phyloP scores from a whole-genome alignment of 805 yeast genomes.

The Kuraishia molischiana region DNA sequence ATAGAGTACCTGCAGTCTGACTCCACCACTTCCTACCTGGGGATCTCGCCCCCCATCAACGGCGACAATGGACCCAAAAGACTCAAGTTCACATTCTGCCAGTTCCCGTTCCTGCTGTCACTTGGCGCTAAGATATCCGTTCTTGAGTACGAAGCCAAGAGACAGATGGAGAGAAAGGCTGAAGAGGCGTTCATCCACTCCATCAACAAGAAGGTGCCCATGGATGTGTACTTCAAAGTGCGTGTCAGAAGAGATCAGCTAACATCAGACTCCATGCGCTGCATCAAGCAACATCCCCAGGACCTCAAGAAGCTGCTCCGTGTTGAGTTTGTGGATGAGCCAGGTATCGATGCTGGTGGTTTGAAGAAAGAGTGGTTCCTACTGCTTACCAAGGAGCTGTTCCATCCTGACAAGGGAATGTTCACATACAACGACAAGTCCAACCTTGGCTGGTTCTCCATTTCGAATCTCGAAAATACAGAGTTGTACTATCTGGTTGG shows the following conservation, averaged over 20 bases:
- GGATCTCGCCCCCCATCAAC: conserved; percentile 14
- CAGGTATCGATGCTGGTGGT: conserved; percentile 95
- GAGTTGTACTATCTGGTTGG: conserved; percentile 75
- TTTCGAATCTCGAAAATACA: conserved; percentile 30
- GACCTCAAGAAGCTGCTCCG: conserved; percentile 68
- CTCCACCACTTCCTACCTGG: conserved; percentile 19
- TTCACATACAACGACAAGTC: conserved; percentile 63
- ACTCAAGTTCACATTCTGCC: conserved; percentile 53
- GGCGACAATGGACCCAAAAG: neutral
- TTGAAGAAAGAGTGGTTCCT: conserved; percentile 90
- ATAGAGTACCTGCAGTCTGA: conserved; percentile 34
- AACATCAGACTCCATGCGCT: conserved; percentile 64
- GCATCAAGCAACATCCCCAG: conserved; percentile 40
- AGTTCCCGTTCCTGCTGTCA: conserved; percentile 73
- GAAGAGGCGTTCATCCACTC: conserved; percentile 83
- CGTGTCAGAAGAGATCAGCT: conserved; percentile 59
- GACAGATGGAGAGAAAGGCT: conserved; percentile 78
- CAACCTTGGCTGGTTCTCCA: conserved; percentile 65
- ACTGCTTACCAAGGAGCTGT: conserved; percentile 58
- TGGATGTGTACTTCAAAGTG: conserved; percentile 62
- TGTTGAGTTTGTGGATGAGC: conserved; percentile 79
- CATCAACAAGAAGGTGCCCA: conserved; percentile 45
- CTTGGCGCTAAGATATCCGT: conserved; percentile 76
- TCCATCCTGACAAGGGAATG: conserved; percentile 59
- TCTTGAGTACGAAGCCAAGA: conserved; percentile 70